phyloP scores from a whole-genome alignment of 495 filamentous ascomycete genomes.

The Penicillium lagena region DNA sequence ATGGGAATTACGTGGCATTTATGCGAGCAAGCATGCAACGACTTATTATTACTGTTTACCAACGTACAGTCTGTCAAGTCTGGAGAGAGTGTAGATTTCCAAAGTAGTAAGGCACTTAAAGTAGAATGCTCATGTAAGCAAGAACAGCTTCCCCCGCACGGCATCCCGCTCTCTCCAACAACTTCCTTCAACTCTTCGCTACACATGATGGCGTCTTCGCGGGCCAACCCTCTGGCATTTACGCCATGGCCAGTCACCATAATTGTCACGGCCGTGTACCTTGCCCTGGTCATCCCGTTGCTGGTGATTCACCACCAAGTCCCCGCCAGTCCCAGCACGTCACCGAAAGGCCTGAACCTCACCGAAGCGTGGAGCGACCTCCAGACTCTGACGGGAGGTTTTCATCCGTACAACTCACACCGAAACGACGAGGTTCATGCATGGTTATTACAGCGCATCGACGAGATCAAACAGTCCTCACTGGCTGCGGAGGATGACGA shows the following conservation, averaged over 20 bases:
- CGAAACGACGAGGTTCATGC: conserved; percentile 73
- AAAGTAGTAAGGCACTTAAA: no score
- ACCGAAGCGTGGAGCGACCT: conserved; percentile 85
- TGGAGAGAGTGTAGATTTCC: no score
- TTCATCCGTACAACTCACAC: conserved; percentile 83
- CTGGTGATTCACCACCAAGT: conserved; percentile 70
- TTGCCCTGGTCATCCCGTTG: conserved; percentile 62
- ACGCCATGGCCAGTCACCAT: conserved; percentile 65
- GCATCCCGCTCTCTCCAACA: conserved; percentile 2
- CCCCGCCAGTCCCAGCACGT: conserved; percentile 58
- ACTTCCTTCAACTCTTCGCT: neutral
- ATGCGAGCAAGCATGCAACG: neutral
- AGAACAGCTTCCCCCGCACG: conserved; percentile 14
- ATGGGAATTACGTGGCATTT: conserved; percentile 14
- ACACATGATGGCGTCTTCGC: conserved; percentile 24
- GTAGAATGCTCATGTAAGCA: no score
- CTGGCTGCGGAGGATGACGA: conserved; percentile 15
- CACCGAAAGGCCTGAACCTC: conserved; percentile 60
- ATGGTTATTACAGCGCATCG: conserved; percentile 68
- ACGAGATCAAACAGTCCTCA: conserved; percentile 58
- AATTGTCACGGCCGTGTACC: conserved; percentile 61
- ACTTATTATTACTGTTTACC: neutral
- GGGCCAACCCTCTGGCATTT: conserved; percentile 54
- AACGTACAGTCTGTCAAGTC: no score
- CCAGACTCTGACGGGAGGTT: conserved; percentile 61